Base-by-base conservation (phyloP, 306 rosid genomes). In the Prinsepia uniflora region DNA sequence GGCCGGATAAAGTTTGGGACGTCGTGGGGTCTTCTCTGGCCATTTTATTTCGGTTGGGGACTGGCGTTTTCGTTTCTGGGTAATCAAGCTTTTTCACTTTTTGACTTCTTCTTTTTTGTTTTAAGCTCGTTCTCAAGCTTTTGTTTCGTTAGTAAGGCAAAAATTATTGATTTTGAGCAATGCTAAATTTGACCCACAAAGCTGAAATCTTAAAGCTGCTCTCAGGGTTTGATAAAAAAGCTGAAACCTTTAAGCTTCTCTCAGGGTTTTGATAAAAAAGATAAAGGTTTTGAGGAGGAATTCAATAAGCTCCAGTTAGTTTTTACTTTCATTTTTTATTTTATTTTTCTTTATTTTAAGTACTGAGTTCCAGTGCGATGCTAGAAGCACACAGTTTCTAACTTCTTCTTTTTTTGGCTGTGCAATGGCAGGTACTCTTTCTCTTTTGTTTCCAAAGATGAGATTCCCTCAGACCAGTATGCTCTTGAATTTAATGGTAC, bases 11-110 rank as follows among this genome's bases (percentile, higher is more conserved):
- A 81, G 15, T 54, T 18, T 15, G 8, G 67, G 96, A 91, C 13
- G 61, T 95, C 6, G 22, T 87, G 22, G 87, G 86, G 66, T 92
- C 99, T 64, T 41, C 77, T 22, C 83, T 95, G 80, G 84, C 96
- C 17, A 34, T 95, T 72, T 0, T 91, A 45, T 79, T 91, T 68
- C 95, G 99, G 44, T 80, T 95, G 52, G 99, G 89, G 3, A 87
- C 96, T 5, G 97, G 99, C 20, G 77, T 89, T 76, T 95, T 95
- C 49, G 96, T 60, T 75, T 72, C 84, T 67, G 99, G 99, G 99
- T 94, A 83, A 57, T 45, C 24, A 47, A 71, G 7, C 19, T 75
- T 46, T n/a, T 22, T 61, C 44, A 2, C 22, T 24, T 30, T 15
- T 19, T 22, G 52, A 2, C 2, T 59, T 36, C 19, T 47, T 47